Evolutionary conservation across 352 stramenopile genomes (phyloP).

Genomic region (Hyaloperonospora brassicae): DNA sequence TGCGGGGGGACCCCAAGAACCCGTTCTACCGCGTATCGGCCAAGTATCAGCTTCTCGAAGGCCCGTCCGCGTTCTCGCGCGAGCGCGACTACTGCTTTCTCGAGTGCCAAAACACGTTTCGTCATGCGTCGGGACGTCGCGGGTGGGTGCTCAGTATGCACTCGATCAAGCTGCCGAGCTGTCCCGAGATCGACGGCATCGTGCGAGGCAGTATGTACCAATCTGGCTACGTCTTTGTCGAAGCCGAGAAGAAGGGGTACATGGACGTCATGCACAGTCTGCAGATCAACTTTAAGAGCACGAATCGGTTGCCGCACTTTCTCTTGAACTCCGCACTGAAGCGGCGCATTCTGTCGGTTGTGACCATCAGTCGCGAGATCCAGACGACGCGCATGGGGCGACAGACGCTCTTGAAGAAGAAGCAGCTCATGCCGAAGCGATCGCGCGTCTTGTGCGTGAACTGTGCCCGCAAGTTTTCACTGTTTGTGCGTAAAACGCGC

Average conservation of each 20-base stretch:
- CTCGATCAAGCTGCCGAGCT: slow-evolving; percentile 73
- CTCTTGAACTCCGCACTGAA: slow-evolving; percentile 59
- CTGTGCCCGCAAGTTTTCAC: slow-evolving; percentile 60
- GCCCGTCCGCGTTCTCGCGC: slow-evolving; percentile 44
- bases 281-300: slow-evolving; percentile 82
- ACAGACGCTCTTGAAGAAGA: slow-evolving; percentile 51
- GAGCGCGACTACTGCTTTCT: slow-evolving; percentile 65
- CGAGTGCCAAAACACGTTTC: slow-evolving; percentile 77
- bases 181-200: slow-evolving; percentile 57
- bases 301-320: slow-evolving; percentile 50
- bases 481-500: slow-evolving; percentile 63
- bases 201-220: slow-evolving; percentile 79
- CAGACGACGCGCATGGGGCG: slow-evolving; percentile 45
- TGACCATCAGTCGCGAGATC: slow-evolving; percentile 59
- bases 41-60: slow-evolving; percentile 65
- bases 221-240: slow-evolving; percentile 71
- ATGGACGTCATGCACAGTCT: slow-evolving; percentile 83
- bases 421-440: slow-evolving; percentile 65
- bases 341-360: slow-evolving; percentile 51
- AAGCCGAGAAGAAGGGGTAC: slow-evolving; percentile 63
- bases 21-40: slow-evolving; percentile 56
- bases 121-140: slow-evolving; percentile 51
- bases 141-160: slow-evolving; percentile 79
- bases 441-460: slow-evolving; percentile 42
- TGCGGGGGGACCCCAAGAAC: slow-evolving; percentile 36